Conservation (phyloP, 371 early-diverging fungal genomes). For the Mucor irregularis region DNA sequence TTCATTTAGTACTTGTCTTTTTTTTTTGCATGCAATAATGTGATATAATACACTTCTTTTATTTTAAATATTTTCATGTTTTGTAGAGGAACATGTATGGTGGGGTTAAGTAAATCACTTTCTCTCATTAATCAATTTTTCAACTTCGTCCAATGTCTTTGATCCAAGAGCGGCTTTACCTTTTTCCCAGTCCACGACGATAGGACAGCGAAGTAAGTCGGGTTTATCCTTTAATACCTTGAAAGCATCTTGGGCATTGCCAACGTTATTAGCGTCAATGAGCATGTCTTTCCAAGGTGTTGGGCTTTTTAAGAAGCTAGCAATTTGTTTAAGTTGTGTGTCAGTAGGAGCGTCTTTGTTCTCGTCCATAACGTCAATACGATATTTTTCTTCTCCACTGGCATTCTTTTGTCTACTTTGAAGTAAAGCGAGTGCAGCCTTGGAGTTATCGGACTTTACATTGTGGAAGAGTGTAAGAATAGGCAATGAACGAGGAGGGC, state of each 20-base stretch:
- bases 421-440: constrained; percentile 25
- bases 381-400: constrained; percentile 26
- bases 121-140: constrained; percentile 22
- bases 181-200: constrained; percentile 44
- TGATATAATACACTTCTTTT: background rate
- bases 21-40: background rate
- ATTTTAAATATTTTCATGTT: constrained; percentile 1
- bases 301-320: constrained; percentile 14
- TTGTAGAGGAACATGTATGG: too few relatives aligned
- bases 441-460: constrained; percentile 23
- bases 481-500: constrained; percentile 44
- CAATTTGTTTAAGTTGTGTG: constrained; percentile 25
- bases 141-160: constrained; percentile 23
- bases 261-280: constrained; percentile 4
- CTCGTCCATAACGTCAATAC: constrained; percentile 28
- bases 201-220: constrained; percentile 26
- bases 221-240: constrained; percentile 26
- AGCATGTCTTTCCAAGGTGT: constrained; percentile 29
- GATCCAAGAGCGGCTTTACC: constrained; percentile 40
- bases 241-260: constrained; percentile 23
- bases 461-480: constrained; percentile 40
- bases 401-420: constrained; percentile 28
- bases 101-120: too few relatives aligned
- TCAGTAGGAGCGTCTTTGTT: constrained; percentile 20
- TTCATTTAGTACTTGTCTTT: too few relatives aligned